Conservation (phyloP, 2,329 filamentous ascomycete genomes). For the Botrytis galanthina region DNA sequence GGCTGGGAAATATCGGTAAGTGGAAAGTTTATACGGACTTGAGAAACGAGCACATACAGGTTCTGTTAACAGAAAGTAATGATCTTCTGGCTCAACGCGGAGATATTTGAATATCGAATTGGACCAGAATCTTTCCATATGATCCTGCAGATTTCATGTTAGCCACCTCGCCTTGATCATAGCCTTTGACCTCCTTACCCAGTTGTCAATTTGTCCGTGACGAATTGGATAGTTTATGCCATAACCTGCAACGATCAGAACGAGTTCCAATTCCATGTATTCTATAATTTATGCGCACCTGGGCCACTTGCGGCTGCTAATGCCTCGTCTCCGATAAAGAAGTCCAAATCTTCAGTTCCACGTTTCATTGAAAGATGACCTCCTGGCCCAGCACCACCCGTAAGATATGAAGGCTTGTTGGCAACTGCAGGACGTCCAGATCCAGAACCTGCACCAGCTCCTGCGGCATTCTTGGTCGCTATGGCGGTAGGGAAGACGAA, state of each 20-base stretch:
- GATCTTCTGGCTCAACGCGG: constrained; percentile 95
- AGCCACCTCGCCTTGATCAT: constrained; percentile 23
- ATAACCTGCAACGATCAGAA: constrained; percentile 60
- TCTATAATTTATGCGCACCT: constrained; percentile 48
- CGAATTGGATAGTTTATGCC: constrained; percentile 96
- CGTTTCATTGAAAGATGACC: constrained; percentile 88
- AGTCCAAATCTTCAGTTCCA: constrained; percentile 95
- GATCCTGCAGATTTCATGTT: constrained; percentile 59
- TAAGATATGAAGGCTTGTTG: constrained; percentile 94
- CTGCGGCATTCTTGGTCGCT: constrained; percentile 81
- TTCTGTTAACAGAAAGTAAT: constrained; percentile 97
- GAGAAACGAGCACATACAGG: constrained; percentile 60
- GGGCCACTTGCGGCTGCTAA: constrained; percentile 79
- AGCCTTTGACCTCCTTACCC: constrained; percentile 57
- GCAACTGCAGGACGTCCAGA: constrained; percentile 86
- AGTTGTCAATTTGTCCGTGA: constrained; percentile 98
- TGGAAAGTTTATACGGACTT: background rate
- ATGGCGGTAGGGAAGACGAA: constrained; percentile 99
- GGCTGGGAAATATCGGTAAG: constrained; percentile 54
- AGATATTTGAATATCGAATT: constrained; percentile 99
- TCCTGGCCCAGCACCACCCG: constrained; percentile 78
- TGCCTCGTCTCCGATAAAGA: constrained; percentile 98
- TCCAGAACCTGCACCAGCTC: constrained; percentile 70
- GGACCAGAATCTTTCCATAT: constrained; percentile 99
- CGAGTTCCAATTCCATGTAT: constrained; percentile 24